A percentile compares a stretch with the other conserved stretches of the same genome.
Conservation (phyloP, 75 land plant genomes). For the Cryptomeria japonica region DNA sequence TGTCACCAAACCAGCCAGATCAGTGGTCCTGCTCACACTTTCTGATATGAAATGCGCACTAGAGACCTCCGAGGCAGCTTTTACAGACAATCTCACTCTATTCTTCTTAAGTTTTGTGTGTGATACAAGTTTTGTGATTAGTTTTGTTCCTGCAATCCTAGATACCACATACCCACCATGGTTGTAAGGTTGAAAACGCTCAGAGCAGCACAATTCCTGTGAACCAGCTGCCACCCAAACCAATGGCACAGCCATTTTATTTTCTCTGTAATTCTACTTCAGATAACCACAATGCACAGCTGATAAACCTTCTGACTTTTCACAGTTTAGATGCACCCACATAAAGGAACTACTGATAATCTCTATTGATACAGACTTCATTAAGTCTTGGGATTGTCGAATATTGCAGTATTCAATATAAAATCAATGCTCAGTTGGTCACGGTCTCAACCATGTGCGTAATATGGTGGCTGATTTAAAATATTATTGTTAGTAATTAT, state of each 20-base stretch:
- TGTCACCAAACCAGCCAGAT: neutral
- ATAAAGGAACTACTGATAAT: neutral
- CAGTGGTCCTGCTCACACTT: neutral
- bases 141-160: conserved; percentile 7
- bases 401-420: neutral
- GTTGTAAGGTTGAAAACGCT: neutral
- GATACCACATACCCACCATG: conserved; percentile 3
- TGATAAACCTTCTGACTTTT: neutral
- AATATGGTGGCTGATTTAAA: no score
- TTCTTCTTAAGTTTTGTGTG: neutral
- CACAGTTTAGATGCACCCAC: neutral
- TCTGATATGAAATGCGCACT: neutral
- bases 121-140: neutral
- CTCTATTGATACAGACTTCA: no score
- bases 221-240: neutral
- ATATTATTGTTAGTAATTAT: neutral
- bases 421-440: neutral
- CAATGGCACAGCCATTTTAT: conserved; percentile 10
- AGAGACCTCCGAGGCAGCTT: neutral
- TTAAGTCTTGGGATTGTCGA: neutral
- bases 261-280: neutral
- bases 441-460: neutral
- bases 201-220: conserved; percentile 3
- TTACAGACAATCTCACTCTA: neutral
- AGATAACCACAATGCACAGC: neutral